Evolutionary conservation across 2,329 filamentous ascomycete species (phyloP), one percentile per base, ranked within the genome.

Genomic region (Cercospora sp.): DNA sequence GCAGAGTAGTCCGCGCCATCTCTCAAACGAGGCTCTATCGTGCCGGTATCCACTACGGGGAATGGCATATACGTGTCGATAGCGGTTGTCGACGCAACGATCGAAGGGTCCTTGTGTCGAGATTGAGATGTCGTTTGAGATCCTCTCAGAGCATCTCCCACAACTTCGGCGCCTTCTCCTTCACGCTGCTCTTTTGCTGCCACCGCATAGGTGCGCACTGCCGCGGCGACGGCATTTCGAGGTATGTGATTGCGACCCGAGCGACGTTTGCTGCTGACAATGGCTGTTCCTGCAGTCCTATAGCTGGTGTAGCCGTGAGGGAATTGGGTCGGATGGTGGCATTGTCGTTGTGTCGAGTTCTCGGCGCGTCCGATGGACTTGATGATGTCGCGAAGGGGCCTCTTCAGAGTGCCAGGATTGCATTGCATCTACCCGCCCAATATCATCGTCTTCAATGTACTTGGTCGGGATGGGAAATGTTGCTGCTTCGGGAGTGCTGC

Each of bases 381-480:
- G 68, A 73, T 67, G 64, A 72, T 71, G 42, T 66, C 53, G 48
- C 71, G 65, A 28, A 74, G 68, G 30, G 72, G 72, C 69, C 69
- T 69, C 55, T 51, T 65, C 51, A 73, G 66, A 60, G 65, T 58
- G 64, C 70, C 66, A 20, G 40, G 60, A 60, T 57, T 62, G 65
- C 70, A 69, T 71, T 69, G 72, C 72, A 74, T 74, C 64, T 61
- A 71, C 61, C 12, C 48, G n/a, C 10, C 28, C n/a, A 59, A 12
- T n/a, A 8, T 53, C 67, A 68, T 69, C 58, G 59, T 63, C 31
- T 59, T 53, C 60, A 5, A 53, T n/a, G 33, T 28, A 12, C 45
- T 20, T 51, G 31, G 10, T 45, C 9, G 18, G 28, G 16, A 6
- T 23, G 26, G 45, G 42, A 62, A 31, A 28, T 36, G 30, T 31